Base-by-base conservation (phyloP, 1,284 basidiomycete species). In the Sphagnurus paluster region DNA sequence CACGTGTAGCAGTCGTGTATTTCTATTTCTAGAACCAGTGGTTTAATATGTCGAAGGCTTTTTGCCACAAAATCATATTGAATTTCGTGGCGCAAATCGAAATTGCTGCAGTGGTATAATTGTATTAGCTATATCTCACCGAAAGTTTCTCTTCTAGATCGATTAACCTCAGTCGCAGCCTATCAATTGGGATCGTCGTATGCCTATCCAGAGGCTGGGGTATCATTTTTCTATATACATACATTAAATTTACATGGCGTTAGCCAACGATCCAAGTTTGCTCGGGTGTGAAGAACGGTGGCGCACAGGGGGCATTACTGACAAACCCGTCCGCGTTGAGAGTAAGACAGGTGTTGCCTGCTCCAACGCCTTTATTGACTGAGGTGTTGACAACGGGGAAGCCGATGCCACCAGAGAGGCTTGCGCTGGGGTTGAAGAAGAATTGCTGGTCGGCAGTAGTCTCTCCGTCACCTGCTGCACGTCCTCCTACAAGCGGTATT, bases 381-480 rank as follows among this genome's bases (percentile, higher is more conserved):
- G 58, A 50, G 24, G 57, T 49, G 14, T 42, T 46, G 41, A 53
- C 57, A 10, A 53, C 23, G 7, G 58, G 49, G 25, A 61, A 61
- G 2, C 58, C 56, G 28, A 57, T 54, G 10, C 56, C 56, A 14
- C 45, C 45, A 2, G 48, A 47, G 29, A 56, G 35, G 21, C 39
- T 53, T 9, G 50, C 34, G 20, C 47, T 53, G 17, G 46, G 26
- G 26, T 59, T 52, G 35, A 59, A 59, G 50, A 61, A 60, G 50
- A 46, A 62, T 34, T 58, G 56, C 26, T 60, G 55, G 33, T 60
- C 56, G 5, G 47, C 39, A 9, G 47, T 57, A 10, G 58, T 62
- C 38, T 55, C 50, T 17, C 59, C 59, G 30, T 62, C 58, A 10
- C 58, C 59, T 8, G 47, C 58, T 46, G 57, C 60, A 32, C 57